These are phyloP conservation scores for Acidomyces sp. DNA, from an alignment of 495 filamentous ascomycete genomes.

Conservation along the genomic window DNA sequence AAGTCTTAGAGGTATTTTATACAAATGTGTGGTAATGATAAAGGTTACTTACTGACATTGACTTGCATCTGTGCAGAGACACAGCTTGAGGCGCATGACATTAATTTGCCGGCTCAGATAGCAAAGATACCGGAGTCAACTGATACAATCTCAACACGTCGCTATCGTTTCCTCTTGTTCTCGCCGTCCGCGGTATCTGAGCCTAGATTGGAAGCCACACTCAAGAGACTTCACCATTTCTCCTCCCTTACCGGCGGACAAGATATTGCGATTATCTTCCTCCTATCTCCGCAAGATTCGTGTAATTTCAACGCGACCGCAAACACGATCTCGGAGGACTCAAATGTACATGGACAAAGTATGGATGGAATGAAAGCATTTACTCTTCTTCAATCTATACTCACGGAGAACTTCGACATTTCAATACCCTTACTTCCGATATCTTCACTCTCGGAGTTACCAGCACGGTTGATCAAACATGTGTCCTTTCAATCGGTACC, in stretches of 20 bases:
- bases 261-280: constrained; percentile 40
- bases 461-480: constrained; percentile 8
- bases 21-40: no score
- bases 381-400: constrained; percentile 59
- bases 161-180: constrained; percentile 42
- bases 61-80: constrained; percentile 31
- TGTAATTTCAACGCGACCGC: constrained; percentile 18
- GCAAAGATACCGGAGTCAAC: not conserved
- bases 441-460: constrained; percentile 2
- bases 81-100: constrained; percentile 39
- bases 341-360: no score
- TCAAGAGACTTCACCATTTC: constrained; percentile 38
- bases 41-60: not conserved
- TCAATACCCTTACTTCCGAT: constrained; percentile 51
- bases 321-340: constrained; percentile 27
- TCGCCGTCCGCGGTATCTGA: constrained; percentile 34
- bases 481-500: not conserved
- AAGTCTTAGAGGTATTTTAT: constrained; percentile 42
- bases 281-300: constrained; percentile 31
- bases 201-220: constrained; percentile 20
- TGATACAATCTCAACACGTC: constrained; percentile 8
- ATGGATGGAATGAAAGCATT: constrained; percentile 57
- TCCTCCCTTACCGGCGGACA: constrained; percentile 30
- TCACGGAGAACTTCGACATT: constrained; percentile 44
- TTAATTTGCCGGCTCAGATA: constrained; percentile 33